phyloP scores from a whole-genome alignment of 78 protist genomes.

The Dictyostelium brefeldianum region DNA sequence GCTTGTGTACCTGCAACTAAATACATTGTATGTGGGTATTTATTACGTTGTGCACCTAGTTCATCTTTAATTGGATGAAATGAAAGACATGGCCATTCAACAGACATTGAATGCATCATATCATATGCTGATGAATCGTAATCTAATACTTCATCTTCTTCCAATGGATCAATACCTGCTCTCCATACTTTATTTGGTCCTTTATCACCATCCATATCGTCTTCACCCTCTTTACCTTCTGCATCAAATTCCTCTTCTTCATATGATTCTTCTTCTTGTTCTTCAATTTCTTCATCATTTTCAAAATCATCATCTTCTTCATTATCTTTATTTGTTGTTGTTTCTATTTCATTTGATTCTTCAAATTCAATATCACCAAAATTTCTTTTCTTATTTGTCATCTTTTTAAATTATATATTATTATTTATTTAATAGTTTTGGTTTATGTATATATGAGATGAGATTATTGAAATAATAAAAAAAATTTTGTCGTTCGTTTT shows the following conservation, averaged over 20 bases:
- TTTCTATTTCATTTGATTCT: neutral
- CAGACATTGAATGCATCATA: constrained; percentile 86
- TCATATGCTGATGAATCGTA: constrained; percentile 92
- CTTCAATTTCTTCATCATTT: constrained; percentile 35
- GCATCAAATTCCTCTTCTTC: constrained; percentile 12
- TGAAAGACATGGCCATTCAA: constrained; percentile 96
- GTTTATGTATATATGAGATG: no score
- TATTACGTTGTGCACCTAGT: constrained; percentile 87
- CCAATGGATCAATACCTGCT: constrained; percentile 66
- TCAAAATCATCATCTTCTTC: constrained; percentile 49
- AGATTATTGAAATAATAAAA: no score
- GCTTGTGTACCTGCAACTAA: constrained; percentile 95
- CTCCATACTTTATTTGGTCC: constrained; percentile 44
- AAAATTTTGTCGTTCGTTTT: neutral
- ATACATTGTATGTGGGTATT: constrained; percentile 88
- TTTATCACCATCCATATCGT: constrained; percentile 1
- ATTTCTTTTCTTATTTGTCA: constrained; percentile 14
- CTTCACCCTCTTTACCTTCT: constrained; percentile 27
- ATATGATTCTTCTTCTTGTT: constrained; percentile 13
- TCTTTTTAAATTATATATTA: neutral
- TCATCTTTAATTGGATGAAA: constrained; percentile 92
- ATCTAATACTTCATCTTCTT: constrained; percentile 84
- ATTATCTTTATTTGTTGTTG: neutral
- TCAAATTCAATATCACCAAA: constrained; percentile 21
- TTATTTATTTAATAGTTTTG: no score